These are phyloP conservation scores for Coelastrella sp. DNA, from an alignment of 139 green algal genomes.

Conservation along the genomic window DNA sequence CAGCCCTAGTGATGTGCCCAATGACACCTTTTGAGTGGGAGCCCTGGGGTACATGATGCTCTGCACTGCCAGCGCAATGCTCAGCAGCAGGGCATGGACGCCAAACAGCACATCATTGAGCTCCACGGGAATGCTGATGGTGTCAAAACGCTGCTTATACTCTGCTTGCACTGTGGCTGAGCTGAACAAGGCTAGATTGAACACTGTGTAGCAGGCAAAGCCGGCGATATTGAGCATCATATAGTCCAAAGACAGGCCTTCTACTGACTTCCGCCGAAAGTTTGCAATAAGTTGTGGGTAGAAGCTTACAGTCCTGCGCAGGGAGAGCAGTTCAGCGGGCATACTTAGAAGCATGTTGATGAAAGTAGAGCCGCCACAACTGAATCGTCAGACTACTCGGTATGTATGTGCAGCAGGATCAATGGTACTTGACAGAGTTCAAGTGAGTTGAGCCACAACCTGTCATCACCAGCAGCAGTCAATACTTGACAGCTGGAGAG, in stretches of 20 bases:
- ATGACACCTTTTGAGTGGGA: slow-evolving; percentile 30
- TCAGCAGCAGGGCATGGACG: slow-evolving; percentile 59
- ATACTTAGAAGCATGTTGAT: neutral
- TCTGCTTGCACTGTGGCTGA: slow-evolving; percentile 52
- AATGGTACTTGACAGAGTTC: no score
- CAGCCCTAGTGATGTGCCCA: neutral
- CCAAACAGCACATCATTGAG: slow-evolving; percentile 79
- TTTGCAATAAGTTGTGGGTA: slow-evolving; percentile 74
- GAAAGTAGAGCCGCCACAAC: neutral
- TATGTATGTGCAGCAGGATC: neutral
- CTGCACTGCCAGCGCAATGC: slow-evolving; percentile 56
- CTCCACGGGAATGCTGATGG: slow-evolving; percentile 52
- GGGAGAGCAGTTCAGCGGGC: neutral
- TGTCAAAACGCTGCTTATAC: slow-evolving; percentile 40
- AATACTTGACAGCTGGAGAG: neutral
- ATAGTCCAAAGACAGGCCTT: slow-evolving; percentile 71
- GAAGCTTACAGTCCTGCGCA: slow-evolving; percentile 50
- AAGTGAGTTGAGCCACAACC: no score
- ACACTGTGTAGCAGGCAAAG: slow-evolving; percentile 71
- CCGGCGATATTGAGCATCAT: slow-evolving; percentile 50
- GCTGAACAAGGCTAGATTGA: slow-evolving; percentile 68
- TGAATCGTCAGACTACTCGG: neutral
- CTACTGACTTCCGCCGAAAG: slow-evolving; percentile 62
- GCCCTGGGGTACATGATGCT: slow-evolving; percentile 57
- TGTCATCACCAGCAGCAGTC: neutral